These are phyloP conservation scores for Boletus sp. DNA, from an alignment of 768 basidiomycete genomes.

Conservation along the genomic window DNA sequence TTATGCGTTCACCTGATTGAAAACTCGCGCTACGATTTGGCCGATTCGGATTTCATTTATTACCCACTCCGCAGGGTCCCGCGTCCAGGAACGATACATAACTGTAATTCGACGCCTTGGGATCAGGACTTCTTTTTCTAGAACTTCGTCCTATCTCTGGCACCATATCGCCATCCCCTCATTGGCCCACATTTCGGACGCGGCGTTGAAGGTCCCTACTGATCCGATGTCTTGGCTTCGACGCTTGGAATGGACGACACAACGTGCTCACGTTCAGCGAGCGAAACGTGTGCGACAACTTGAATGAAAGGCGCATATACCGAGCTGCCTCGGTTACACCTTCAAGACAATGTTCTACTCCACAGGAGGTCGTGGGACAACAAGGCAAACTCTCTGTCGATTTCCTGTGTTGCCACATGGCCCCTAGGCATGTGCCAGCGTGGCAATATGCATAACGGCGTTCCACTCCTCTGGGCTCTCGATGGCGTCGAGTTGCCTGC, in stretches of 20 bases:
- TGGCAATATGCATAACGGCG: conserved; percentile 10
- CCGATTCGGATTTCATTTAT: conserved; percentile 6
- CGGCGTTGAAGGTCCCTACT: conserved; percentile 7
- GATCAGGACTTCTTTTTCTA: conserved; percentile 9
- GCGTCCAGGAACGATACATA: conserved; percentile 14
- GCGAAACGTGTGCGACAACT: conserved; percentile 4
- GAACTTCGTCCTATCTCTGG: conserved; percentile 7
- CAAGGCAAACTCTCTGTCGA: not conserved
- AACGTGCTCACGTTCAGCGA: not conserved
- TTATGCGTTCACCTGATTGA: conserved; percentile 8
- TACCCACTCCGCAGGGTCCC: conserved; percentile 13
- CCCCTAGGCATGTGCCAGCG: conserved; percentile 3
- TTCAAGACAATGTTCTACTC: not conserved
- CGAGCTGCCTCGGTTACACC: not conserved
- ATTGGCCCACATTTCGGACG: conserved; percentile 21
- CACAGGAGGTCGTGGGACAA: not conserved
- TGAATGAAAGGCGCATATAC: not conserved
- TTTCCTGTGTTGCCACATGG: conserved; percentile 15
- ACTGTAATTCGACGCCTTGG: not conserved
- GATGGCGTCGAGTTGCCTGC: conserved; percentile 14
- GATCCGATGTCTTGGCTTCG: not conserved
- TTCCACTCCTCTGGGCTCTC: conserved; percentile 15
- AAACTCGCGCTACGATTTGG: not conserved
- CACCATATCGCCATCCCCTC: conserved; percentile 12
- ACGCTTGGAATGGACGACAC: conserved; percentile 5